A percentile compares a stretch with the other conserved stretches of the same genome.
Evolutionary conservation across 2,329 filamentous ascomycete genomes (phyloP).

Genomic region (Ceratocystiopsis sp.): DNA sequence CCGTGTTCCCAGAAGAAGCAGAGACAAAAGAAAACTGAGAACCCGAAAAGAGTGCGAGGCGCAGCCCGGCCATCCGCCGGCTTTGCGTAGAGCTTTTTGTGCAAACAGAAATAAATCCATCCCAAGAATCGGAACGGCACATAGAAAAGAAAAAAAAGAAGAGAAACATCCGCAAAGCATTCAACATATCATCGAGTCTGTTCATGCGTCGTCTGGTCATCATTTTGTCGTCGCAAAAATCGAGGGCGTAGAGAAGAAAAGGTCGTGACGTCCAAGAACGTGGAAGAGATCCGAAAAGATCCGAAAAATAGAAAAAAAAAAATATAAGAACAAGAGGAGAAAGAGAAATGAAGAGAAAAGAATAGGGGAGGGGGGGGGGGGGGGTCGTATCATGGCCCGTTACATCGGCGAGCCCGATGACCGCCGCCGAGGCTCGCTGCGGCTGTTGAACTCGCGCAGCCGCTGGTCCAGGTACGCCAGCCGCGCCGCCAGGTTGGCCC

Average conservation of each 20-base stretch:
- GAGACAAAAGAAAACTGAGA: no score
- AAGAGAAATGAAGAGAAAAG: background rate
- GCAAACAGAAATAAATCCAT: background rate
- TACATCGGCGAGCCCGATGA: constrained; percentile 34
- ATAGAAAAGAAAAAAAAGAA: background rate
- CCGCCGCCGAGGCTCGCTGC: constrained; percentile 18
- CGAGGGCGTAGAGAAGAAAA: background rate
- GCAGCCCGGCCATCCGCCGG: no score
- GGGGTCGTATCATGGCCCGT: constrained; percentile 7
- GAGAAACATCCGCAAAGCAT: constrained; percentile 2
- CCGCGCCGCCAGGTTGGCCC: constrained; percentile 30
- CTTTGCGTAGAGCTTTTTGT: no score
- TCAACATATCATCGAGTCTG: constrained; percentile 7
- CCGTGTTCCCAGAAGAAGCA: no score
- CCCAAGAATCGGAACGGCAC: constrained; percentile 1
- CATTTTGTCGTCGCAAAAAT: constrained; percentile 1
- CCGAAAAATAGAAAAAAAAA: background rate
- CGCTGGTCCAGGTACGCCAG: constrained; percentile 42
- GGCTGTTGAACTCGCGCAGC: constrained; percentile 34
- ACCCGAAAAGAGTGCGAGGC: no score
- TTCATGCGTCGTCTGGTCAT: constrained; percentile 6
- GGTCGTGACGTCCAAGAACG: background rate
- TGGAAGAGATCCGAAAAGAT: background rate
- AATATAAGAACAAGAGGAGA: background rate
- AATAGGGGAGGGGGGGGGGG: background rate